Evolutionary conservation across 345 rosid species (phyloP).

Genomic region (Melaleuca alternifolia): DNA sequence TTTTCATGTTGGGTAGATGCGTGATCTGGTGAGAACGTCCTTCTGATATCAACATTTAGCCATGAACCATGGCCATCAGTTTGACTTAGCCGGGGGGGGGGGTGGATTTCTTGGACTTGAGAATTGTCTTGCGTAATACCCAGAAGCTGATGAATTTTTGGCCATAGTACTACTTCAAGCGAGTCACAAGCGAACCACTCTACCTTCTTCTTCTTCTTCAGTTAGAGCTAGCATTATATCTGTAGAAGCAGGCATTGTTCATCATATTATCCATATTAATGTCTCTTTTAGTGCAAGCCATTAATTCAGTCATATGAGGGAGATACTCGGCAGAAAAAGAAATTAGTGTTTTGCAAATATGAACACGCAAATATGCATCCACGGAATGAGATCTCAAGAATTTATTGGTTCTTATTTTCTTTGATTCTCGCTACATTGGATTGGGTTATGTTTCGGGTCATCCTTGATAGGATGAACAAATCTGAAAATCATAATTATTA

Average conservation of each 20-base stretch:
- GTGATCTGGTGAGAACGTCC: neutral
- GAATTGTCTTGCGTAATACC: neutral
- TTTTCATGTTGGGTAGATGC: neutral
- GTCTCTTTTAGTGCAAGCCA: neutral
- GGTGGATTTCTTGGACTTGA: neutral
- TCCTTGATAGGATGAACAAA: neutral
- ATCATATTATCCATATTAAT: neutral
- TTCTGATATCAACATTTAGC: neutral
- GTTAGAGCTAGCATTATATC: neutral
- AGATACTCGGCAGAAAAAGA: neutral
- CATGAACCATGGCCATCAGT: neutral
- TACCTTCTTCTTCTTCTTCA: neutral
- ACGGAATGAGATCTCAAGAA: too few species aligned
- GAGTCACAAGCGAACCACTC: neutral
- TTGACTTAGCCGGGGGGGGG: neutral
- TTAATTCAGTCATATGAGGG: neutral
- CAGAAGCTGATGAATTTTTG: neutral
- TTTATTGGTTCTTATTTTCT: neutral
- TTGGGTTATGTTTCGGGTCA: neutral
- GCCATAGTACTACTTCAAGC: neutral
- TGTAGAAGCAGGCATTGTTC: neutral
- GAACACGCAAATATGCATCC: too few species aligned
- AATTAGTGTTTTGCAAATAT: neutral
- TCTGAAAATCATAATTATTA: neutral
- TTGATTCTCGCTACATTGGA: neutral